Conservation (phyloP, 163 green algal species). For the Prototheca cutis region DNA sequence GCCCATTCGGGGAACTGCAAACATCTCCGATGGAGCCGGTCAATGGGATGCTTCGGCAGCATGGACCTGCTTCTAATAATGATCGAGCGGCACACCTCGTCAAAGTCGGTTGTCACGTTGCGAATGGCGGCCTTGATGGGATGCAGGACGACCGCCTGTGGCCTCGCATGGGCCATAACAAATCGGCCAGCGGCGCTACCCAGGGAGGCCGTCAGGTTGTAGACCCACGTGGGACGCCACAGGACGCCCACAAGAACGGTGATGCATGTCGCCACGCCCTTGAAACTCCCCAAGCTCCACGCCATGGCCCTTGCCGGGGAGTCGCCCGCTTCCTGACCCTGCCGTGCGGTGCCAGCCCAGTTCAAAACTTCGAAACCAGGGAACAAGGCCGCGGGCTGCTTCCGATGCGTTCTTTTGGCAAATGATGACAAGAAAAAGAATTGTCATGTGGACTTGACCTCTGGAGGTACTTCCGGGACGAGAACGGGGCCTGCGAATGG, state of each 20-base stretch:
- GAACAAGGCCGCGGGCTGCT: no score
- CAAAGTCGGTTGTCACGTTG: constrained; percentile 33
- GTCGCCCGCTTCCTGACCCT: no score
- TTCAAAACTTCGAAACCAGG: no score
- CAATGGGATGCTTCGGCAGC: neutral
- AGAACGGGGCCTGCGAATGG: no score
- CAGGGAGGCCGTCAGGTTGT: neutral
- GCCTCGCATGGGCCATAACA: neutral
- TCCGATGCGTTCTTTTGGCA: no score
- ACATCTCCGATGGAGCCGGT: neutral
- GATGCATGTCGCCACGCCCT: neutral
- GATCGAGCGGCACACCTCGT: constrained; percentile 11
- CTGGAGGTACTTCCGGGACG: no score
- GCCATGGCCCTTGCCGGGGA: constrained; percentile 9
- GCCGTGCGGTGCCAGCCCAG: no score
- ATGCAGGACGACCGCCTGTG: neutral
- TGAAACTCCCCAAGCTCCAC: neutral
- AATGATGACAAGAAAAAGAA: no score
- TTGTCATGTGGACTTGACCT: no score
- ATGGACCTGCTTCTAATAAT: neutral
- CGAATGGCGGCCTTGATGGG: constrained; percentile 19
- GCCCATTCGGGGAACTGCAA: no score
- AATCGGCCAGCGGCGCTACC: neutral
- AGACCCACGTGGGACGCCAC: neutral
- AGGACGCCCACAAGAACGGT: neutral